Evolutionary conservation across 2,329 filamentous ascomycete genomes (phyloP).

Genomic region (Botrytis porri): DNA sequence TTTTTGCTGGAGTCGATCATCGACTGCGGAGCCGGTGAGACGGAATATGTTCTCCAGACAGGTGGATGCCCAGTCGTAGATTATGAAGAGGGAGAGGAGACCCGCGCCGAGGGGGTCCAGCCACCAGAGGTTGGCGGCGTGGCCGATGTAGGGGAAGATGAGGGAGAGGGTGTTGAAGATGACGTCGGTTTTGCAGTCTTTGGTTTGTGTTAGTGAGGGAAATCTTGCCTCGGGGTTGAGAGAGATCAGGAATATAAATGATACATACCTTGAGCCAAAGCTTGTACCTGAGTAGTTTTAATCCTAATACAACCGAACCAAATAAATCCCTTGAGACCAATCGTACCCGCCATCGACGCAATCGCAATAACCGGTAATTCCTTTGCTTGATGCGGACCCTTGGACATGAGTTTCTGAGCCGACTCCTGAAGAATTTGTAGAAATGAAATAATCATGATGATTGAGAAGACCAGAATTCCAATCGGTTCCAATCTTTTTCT

Average conservation of each 20-base stretch:
- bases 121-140: slow-evolving; percentile 58
- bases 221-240: neutral
- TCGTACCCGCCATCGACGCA: slow-evolving; percentile 52
- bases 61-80: slow-evolving; percentile 63
- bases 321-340: slow-evolving; percentile 56
- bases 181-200: slow-evolving; percentile 59
- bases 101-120: slow-evolving; percentile 58
- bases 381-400: slow-evolving; percentile 43
- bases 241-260: fast-evolving
- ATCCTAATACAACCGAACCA: slow-evolving; percentile 55
- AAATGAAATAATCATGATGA: slow-evolving; percentile 62
- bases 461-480: slow-evolving; percentile 58
- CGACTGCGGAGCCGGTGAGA: slow-evolving; percentile 53
- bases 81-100: slow-evolving; percentile 61
- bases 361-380: slow-evolving; percentile 51
- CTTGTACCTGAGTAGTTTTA: slow-evolving; percentile 60
- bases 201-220: neutral
- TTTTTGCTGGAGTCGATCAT: slow-evolving; percentile 49
- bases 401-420: slow-evolving; percentile 51
- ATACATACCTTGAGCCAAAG: slow-evolving; percentile 48
- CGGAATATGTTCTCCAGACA: slow-evolving; percentile 56
- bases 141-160: slow-evolving; percentile 57
- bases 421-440: slow-evolving; percentile 58
- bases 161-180: slow-evolving; percentile 60
- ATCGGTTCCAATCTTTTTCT: slow-evolving; percentile 54